Base-by-base conservation (phyloP, 768 basidiomycete species). In the Pisolithus microcarpus region DNA sequence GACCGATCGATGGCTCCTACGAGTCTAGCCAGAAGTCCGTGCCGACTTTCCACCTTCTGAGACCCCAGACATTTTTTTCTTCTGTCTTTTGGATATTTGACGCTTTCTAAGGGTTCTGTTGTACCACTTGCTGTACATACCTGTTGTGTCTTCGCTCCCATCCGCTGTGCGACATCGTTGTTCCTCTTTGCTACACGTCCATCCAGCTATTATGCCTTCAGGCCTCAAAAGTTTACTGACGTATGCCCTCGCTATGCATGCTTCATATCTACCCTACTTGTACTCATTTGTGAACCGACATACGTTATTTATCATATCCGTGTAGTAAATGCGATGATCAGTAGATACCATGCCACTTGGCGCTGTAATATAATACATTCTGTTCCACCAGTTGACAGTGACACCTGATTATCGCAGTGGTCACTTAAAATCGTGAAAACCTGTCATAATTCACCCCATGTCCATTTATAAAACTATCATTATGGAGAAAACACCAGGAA, bases 31-130 rank as follows among this genome's bases (percentile, higher is more conserved):
- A 66, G 71, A 31, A 77, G 72, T 23, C 78, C 79, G n/a, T 69
- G 71, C 52, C 69, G 70, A 37, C 62, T 81, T 50, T 82, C 85
- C 38, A 85, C 85, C 2, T 87, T 87, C 61, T 85, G 56, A 49
- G 40, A 9, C n/a, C 42, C 19, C 15, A 36, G 2, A 9, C 23
- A 24, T 23, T 44, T 46, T 56, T 43, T 49, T 48, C 58, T 59
- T 59, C 57, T 58, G 30, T 37, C 21, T 39, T 48, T 51, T n/a
- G 43, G 23, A 30, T n/a, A 15, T 8, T 28, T 16, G 43, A 7
- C 26, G 39, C 52, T 48, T 46, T 55, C 51, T 46, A 36, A 50
- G n/a, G 38, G 34, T 21, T 44, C 30, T 47, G n/a, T 46, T 48
- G 54, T 56, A 49, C 40, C 50, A 56, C 38, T 40, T 48, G 46